Evolutionary conservation across 768 basidiomycete species (phyloP), one percentile per base, ranked within the genome.

Genomic region (Suillus spraguei): DNA sequence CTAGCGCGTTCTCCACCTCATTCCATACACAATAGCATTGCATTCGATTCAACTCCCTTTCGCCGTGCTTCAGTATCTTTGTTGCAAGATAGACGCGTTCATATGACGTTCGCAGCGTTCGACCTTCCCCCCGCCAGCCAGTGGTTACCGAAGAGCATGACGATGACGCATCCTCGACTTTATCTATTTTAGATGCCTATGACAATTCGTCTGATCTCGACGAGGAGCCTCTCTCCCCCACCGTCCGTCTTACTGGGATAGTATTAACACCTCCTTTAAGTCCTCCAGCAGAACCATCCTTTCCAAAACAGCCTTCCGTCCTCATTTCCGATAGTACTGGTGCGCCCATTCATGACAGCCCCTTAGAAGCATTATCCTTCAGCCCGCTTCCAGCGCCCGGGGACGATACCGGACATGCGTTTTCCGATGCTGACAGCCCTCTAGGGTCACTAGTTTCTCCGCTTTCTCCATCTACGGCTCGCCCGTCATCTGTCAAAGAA

Each of bases 1-100:
- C 69, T 83, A 55, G 74, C 78, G 32, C 66, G 72, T 41, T 82
- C 84, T 22, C 85, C 86, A 10, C 85, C 86, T 41, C 77, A 77
- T 28, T 11, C 49, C 81, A 77, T 65, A 79, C 60, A 81, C 58
- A 58, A 41, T 20, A 58, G 28, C 17, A 16, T 32, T 58, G 17
- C 39, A 58, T 58, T 32, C 28, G 39, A 58, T 41, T 58, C 39
- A 20, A 28, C 24, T 13, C 56, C 56, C 9, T 58, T 41, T 20
- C 56, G 56, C 24, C 56, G 56, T 58, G 10, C 41, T 24, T 58
- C 56, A 22, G 59, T 64, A 59, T 66, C 66, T 56, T 53, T 49
- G 20, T 16, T 41, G 39, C 65, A 61, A 39, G 47, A 56, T 38
- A 58, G 62, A 33, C 67, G 62, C n/a, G 36, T 60, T 68, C 67